Evolutionary conservation across 2,329 filamentous ascomycete species (phyloP), one percentile per base, ranked within the genome.

Genomic region (Claviceps pazoutovae): DNA sequence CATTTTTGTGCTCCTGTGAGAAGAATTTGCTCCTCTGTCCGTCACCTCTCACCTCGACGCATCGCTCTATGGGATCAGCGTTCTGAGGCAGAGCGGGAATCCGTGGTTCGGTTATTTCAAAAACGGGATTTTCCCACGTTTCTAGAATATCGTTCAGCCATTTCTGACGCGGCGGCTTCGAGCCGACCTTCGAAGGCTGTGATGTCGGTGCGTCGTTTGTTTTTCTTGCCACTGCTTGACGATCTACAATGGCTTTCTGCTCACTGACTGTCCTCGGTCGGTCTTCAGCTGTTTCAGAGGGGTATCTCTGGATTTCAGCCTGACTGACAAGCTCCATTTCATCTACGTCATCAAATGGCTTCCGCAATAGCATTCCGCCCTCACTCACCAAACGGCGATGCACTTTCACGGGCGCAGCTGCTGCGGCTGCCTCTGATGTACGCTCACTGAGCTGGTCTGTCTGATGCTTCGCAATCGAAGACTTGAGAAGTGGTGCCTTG

Each of bases 41-140:
- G 14, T 53, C 50, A 2, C 55, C 51, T 13, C 17, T 50, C 9
- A 45, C 45, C 21, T 50, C 51, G 21, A 38, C 48, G 14, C 11
- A 34, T 7, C 52, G 53, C n/a, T 53, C 45, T 11, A 43, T 30
- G 5, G 26, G 30, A 16, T 43, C 41, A 0, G 45, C 9, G 11
- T 57, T 58, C 49, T 62, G 61, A 1, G 65, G 58, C 0, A 73
- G 51, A 4, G 62, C 65, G 5, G 74, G 76, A 21, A 83, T 74
- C 0, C 63, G 57, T 1, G 65, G 57, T 50, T 80, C 70, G 0
- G 65, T 63, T 3, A 63, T 60, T n/a, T 74, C 67, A 62, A 94
- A 95, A 0, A 87, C 71, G 0, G 88, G 87, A 54, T 90, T 95
- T 8, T 84, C 67, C 87, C 88, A 95, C 8, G 71, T 72, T 38